Evolutionary conservation across 345 rosid genomes (phyloP), one percentile per base, ranked within the genome.

Genomic region (Erodium maritimum): DNA sequence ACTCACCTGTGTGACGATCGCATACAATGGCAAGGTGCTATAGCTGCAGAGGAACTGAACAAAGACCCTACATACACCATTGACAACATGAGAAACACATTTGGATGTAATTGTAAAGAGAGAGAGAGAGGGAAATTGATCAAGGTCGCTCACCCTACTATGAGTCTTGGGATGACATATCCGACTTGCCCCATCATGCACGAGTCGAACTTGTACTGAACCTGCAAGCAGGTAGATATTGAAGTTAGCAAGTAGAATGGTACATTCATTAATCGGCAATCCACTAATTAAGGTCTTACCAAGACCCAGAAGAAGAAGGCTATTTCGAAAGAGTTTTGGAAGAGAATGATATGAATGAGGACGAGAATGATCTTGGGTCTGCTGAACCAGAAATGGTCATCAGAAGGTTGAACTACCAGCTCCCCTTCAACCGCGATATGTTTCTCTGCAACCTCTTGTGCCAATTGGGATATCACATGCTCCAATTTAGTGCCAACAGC

Each of bases 1-100:
- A 20, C 52, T 50, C 60, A 91, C 97, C 82, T 86, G 96, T 16
- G 91, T 82, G 51, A 91, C 95, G 8, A 88, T 79, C n/a, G 90
- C 96, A 17, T 91, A 91, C 4, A 91, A 85, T 0, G 98, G 96
- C 18, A 91, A 70, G 24, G 96, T 91, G 53, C 91, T 88, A 69
- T 82, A 88, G 64, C 96, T 82, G 66, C 95, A 86, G 5, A 86
- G 73, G 65, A 86, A 74, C 83, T 88, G 96, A 60, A 91, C 68
- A 37, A 82, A 52, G 5, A 51, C 84, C 74, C 95, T 88, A 66
- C 24, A 20, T 61, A 22, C 11, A 23, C 23, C 21, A 63, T 25
- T 17, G 16, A 17, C 50, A 56, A n/a, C 16, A 33, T 64, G 19
- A 5, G 8, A 50, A 54, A 59, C 14, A 52, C 12, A 50, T 16